phyloP scores from a whole-genome alignment of 345 rosid species.

The Leavenworthia alabamica region DNA sequence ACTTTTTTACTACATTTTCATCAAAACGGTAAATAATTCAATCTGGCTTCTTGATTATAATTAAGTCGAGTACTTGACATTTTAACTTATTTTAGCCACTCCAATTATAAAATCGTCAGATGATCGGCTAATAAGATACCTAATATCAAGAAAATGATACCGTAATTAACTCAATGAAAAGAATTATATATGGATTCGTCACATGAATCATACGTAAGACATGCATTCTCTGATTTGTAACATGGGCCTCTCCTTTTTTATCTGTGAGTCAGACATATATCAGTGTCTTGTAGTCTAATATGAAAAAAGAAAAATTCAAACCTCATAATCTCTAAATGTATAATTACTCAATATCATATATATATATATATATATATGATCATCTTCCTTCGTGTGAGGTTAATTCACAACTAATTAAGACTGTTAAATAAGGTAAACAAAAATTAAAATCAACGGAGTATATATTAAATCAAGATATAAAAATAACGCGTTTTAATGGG shows the following conservation, averaged over 20 bases:
- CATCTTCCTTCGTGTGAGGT: slow-evolving; percentile 7
- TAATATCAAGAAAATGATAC: not conserved
- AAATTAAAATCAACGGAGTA: not conserved
- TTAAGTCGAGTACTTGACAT: not conserved
- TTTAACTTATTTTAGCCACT: not conserved
- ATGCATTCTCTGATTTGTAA: not conserved
- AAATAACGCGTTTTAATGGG: no score
- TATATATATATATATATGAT: not conserved
- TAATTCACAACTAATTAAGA: not conserved
- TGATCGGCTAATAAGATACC: not conserved
- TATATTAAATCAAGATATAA: not conserved
- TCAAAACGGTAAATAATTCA: not conserved
- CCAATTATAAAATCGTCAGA: not conserved
- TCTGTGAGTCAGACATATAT: slow-evolving; percentile 2
- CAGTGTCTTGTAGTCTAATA: slow-evolving; percentile 1
- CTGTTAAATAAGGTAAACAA: not conserved
- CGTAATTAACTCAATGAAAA: not conserved
- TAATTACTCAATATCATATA: not conserved
- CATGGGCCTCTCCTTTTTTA: not conserved
- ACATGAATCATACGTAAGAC: not conserved
- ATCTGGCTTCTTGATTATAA: not conserved
- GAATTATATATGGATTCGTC: not conserved
- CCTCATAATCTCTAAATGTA: not conserved
- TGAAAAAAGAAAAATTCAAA: not conserved
- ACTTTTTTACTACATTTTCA: not conserved